Conservation (phyloP, 1,284 basidiomycete genomes). For the Mycena citricolor region DNA sequence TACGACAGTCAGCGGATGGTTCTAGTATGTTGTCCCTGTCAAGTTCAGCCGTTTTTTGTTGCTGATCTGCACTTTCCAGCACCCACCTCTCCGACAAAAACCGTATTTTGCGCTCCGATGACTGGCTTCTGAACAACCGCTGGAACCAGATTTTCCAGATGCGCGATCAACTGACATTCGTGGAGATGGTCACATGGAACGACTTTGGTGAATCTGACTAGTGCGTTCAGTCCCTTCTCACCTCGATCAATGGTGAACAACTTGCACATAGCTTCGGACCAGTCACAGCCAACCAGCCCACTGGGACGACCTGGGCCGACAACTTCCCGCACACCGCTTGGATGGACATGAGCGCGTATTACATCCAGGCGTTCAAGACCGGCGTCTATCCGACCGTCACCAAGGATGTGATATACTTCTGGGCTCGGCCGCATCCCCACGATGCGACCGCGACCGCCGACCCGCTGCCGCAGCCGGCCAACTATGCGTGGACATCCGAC, state of each 20-base stretch:
- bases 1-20: conserved; percentile 38
- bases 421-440: conserved; percentile 51
- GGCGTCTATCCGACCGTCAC: conserved; percentile 43
- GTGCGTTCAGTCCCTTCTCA: conserved; percentile 36
- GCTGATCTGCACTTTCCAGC: conserved; percentile 27
- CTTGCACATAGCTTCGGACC: conserved; percentile 52
- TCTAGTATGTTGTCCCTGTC: conserved; percentile 29
- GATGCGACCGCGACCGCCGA: conserved; percentile 35
- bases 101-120: conserved; percentile 56
- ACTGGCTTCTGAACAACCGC: conserved; percentile 54
- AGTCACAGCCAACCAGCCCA: conserved; percentile 69
- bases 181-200: conserved; percentile 63
- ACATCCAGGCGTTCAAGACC: conserved; percentile 45
- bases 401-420: conserved; percentile 43
- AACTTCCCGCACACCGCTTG: conserved; percentile 37
- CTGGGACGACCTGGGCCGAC: conserved; percentile 35
- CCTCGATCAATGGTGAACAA: conserved; percentile 48
- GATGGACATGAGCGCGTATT: conserved; percentile 48
- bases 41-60: no score
- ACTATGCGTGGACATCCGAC: conserved; percentile 30
- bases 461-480: conserved; percentile 34
- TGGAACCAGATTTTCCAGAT: conserved; percentile 58
- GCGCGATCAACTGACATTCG: conserved; percentile 47
- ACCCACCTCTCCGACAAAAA: conserved; percentile 61
- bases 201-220: conserved; percentile 59